Evolutionary conservation across 352 stramenopile species (phyloP).

Genomic region (Phytophthora chlamydospora): DNA sequence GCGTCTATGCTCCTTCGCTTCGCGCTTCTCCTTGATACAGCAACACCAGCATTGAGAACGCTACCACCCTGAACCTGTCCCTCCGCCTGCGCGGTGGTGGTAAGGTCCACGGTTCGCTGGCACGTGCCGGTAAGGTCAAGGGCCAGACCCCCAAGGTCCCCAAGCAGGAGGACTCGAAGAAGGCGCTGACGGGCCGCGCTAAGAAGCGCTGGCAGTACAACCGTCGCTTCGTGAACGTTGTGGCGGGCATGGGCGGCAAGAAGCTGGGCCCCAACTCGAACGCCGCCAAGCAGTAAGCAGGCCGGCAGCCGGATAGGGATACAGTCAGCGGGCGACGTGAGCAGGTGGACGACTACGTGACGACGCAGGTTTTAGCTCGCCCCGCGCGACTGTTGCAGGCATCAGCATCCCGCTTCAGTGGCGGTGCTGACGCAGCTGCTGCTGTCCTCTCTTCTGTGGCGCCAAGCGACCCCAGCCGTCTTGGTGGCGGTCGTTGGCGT

Average conservation of each 20-base stretch:
- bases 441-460: constrained; percentile 35
- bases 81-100: constrained; percentile 94
- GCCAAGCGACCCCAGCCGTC: constrained; percentile 18
- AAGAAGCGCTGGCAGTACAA: constrained; percentile 99
- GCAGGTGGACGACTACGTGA: constrained; percentile 15
- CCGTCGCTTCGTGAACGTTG: constrained; percentile 99
- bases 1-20: constrained; percentile 4
- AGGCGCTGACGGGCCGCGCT: constrained; percentile 96
- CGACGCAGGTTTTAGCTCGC: constrained; percentile 23
- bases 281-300: constrained; percentile 91
- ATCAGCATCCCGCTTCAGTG: background rate
- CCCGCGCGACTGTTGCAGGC: constrained; percentile 15
- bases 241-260: constrained; percentile 97
- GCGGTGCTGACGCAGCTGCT: constrained; percentile 8
- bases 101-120: constrained; percentile 99
- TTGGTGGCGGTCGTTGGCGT: constrained; percentile 37
- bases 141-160: constrained; percentile 99
- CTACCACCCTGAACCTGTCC: constrained; percentile 96
- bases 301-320: constrained; percentile 13
- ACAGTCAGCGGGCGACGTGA: constrained; percentile 8
- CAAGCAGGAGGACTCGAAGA: constrained; percentile 98
- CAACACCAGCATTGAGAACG: constrained; percentile 98
- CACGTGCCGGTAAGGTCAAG: constrained; percentile 99
- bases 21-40: constrained; percentile 57
- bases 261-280: constrained; percentile 98